Conservation (phyloP, 495 filamentous ascomycete genomes). For the Aspergillus sclerotioniger region DNA sequence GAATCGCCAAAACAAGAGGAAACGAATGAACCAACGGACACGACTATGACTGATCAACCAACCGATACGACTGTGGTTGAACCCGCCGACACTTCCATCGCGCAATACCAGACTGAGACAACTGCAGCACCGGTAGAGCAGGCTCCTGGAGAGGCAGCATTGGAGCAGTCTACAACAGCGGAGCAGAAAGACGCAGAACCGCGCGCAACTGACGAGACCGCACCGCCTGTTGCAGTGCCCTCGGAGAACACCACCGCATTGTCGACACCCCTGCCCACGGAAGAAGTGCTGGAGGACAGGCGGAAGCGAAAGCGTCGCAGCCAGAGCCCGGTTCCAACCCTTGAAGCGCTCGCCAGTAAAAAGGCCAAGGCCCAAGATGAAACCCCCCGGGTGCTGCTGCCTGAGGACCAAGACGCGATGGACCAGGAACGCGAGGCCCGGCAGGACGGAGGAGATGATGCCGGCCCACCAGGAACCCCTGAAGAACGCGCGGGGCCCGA, state of each 20-base stretch:
- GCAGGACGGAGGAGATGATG: conserved; percentile 1
- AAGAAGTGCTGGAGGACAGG: conserved; percentile 52
- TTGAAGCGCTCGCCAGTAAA: conserved; percentile 42
- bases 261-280: conserved; percentile 34
- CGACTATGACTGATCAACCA: background rate
- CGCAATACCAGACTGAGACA: conserved; percentile 13
- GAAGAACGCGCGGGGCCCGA: conserved; percentile 3
- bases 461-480: conserved; percentile 10
- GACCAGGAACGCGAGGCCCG: conserved; percentile 15
- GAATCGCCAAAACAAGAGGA: background rate
- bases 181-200: conserved; percentile 10
- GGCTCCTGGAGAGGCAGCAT: conserved; percentile 18
- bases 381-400: conserved; percentile 25
- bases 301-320: conserved; percentile 75
- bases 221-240: conserved; percentile 14
- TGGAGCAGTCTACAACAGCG: conserved; percentile 10
- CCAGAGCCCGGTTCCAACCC: conserved; percentile 60
- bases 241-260: conserved; percentile 31
- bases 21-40: background rate
- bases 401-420: conserved; percentile 26
- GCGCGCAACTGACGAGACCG: conserved; percentile 18
- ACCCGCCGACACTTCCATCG: background rate
- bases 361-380: conserved; percentile 39
- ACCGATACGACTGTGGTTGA: background rate
- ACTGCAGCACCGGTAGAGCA: conserved; percentile 26